Percentiles rank a stretch among this genome's conserved stretches.
Evolutionary conservation across 129 eudicot species (phyloP).

Genomic region (Lonicera japonica): DNA sequence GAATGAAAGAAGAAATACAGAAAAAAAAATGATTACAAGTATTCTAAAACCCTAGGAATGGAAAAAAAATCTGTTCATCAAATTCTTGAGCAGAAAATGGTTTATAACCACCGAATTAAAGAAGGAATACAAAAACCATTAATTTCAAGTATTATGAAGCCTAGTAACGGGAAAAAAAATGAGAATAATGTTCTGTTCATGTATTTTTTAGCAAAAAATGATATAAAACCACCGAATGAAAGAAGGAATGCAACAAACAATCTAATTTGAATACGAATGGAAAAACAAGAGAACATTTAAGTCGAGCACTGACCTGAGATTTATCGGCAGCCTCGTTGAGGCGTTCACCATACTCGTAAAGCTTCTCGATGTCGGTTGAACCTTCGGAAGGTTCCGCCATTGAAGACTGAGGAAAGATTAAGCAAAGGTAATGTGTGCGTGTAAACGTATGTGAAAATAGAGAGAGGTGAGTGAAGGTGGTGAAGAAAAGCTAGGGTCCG

Average conservation of each 20-base stretch:
- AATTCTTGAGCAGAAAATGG: no score
- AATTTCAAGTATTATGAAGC: no score
- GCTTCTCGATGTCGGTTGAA: constrained; percentile 47
- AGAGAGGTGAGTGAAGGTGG: neutral
- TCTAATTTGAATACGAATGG: no score
- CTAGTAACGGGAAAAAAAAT: no score
- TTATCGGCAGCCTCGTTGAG: constrained; percentile 63
- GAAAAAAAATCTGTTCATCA: no score
- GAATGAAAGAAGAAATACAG: no score
- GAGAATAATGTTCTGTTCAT: no score
- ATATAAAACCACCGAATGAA: no score
- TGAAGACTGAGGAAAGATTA: neutral
- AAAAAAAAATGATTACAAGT: neutral
- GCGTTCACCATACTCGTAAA: constrained; percentile 54
- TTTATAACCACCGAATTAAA: no score
- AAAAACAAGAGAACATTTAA: neutral
- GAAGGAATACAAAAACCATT: no score
- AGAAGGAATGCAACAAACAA: neutral
- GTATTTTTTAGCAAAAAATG: no score
- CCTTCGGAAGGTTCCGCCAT: constrained; percentile 40
- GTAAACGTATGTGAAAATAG: neutral
- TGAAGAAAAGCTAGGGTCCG: neutral
- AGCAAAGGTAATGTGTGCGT: neutral
- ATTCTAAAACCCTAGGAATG: constrained; percentile 9
- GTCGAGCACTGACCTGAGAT: constrained; percentile 31